phyloP scores from a whole-genome alignment of 2,329 filamentous ascomycete genomes.

The Aaosphaeria pasadenensis region DNA sequence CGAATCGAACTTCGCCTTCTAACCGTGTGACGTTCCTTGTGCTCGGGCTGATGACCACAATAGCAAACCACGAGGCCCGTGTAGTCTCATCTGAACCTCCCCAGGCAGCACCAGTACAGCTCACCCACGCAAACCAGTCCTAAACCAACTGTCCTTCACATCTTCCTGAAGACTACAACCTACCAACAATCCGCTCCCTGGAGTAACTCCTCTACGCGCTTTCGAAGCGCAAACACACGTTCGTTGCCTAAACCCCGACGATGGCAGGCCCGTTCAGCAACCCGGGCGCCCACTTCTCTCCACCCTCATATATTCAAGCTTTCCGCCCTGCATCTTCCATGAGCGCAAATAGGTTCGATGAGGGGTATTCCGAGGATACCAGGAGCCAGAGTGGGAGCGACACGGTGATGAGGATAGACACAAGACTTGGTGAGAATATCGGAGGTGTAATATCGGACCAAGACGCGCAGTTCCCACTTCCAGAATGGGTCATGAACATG shows the following conservation, averaged over 20 bases:
- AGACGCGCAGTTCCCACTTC: conserved; percentile 40
- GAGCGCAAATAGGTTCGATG: conserved; percentile 58
- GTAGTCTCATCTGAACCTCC: not conserved
- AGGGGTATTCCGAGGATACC: conserved; percentile 81
- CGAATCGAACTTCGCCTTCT: too few relatives aligned
- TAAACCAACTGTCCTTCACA: too few relatives aligned
- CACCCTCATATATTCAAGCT: conserved; percentile 32
- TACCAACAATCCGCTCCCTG: too few relatives aligned
- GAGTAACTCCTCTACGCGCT: too few relatives aligned
- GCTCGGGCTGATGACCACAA: not conserved
- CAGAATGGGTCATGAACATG: conserved; percentile 54
- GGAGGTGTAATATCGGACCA: conserved; percentile 32
- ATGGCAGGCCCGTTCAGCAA: conserved; percentile 32
- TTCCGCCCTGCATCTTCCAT: conserved; percentile 36
- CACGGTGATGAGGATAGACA: conserved; percentile 32
- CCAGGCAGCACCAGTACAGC: not conserved
- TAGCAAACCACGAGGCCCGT: not conserved
- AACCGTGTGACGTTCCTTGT: too few relatives aligned
- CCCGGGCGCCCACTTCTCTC: conserved; percentile 22
- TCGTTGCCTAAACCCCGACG: not conserved
- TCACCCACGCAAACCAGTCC: too few relatives aligned
- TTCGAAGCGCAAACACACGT: too few relatives aligned
- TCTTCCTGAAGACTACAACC: too few relatives aligned
- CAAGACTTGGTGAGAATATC: conserved; percentile 32
- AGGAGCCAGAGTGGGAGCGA: conserved; percentile 48